phyloP scores from a whole-genome alignment of 2,329 filamentous ascomycete species.

The Claviceps sp. region DNA sequence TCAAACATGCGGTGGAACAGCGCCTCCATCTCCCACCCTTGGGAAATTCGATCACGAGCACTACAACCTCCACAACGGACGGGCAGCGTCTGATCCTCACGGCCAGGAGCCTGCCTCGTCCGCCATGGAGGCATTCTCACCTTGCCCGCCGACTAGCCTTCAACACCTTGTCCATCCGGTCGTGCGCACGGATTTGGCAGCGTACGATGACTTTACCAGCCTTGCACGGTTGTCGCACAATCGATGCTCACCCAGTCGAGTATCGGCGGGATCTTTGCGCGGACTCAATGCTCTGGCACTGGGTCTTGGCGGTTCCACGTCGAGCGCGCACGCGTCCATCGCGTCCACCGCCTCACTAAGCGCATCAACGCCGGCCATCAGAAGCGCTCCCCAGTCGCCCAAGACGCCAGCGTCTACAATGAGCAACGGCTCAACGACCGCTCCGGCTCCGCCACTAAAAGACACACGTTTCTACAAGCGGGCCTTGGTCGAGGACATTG shows the following conservation, averaged over 20 bases:
- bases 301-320: constrained; percentile 31
- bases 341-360: constrained; percentile 47
- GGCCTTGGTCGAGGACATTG: constrained; percentile 76
- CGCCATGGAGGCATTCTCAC: constrained; percentile 31
- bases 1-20: constrained; percentile 52
- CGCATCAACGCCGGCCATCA: constrained; percentile 31
- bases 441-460: constrained; percentile 51
- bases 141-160: constrained; percentile 56
- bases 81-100: constrained; percentile 10
- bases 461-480: constrained; percentile 94
- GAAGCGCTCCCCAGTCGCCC: constrained; percentile 44
- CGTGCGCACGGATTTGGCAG: constrained; percentile 64
- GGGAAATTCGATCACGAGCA: constrained; percentile 52
- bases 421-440: constrained; percentile 28
- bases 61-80: constrained; percentile 33
- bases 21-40: constrained; percentile 69
- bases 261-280: constrained; percentile 55
- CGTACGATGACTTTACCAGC: constrained; percentile 75
- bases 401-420: constrained; percentile 41
- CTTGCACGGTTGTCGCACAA: constrained; percentile 57
- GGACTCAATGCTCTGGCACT: constrained; percentile 32
- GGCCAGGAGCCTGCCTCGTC: constrained; percentile 20
- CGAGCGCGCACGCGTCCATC: constrained; percentile 38
- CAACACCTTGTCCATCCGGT: constrained; percentile 73
- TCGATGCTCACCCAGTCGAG: constrained; percentile 43